phyloP scores from a whole-genome alignment of 2,329 filamentous ascomycete species.

The Canariomyces notabilis region DNA sequence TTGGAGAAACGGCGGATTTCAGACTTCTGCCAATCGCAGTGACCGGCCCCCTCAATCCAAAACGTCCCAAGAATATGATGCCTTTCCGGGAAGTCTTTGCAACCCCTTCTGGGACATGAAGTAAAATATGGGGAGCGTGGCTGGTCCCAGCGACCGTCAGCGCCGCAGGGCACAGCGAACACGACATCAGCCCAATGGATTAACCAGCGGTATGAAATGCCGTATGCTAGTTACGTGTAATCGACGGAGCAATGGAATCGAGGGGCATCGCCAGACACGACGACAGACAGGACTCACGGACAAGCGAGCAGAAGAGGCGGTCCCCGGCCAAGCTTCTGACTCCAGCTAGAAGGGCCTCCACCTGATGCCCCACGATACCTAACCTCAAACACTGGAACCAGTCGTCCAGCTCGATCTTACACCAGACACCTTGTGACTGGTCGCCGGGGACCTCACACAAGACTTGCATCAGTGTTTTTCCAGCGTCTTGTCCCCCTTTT shows the following conservation, averaged over 20 bases:
- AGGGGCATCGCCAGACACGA: too few species aligned
- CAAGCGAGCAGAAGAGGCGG: not conserved
- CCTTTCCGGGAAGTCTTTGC: constrained; percentile 13
- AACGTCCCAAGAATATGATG: constrained; percentile 20
- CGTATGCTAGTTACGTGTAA: too few species aligned
- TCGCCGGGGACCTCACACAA: constrained; percentile 38
- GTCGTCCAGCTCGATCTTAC: constrained; percentile 10
- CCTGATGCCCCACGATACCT: constrained; percentile 22
- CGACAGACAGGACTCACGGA: too few species aligned
- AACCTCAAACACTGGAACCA: constrained; percentile 28
- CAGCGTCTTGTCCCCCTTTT: constrained; percentile 33
- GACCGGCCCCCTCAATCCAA: constrained; percentile 20
- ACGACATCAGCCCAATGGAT: not conserved
- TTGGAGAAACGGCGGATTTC: constrained; percentile 20
- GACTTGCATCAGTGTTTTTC: constrained; percentile 34
- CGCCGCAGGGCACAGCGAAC: constrained; percentile 9
- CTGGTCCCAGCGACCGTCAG: not conserved
- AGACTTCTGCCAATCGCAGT: constrained; percentile 19
- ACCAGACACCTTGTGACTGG: constrained; percentile 21
- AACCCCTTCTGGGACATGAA: constrained; percentile 11
- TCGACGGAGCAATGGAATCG: too few species aligned
- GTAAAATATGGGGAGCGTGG: constrained; percentile 11
- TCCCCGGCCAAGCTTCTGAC: constrained; percentile 20
- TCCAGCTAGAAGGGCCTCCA: constrained; percentile 20
- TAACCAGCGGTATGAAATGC: too few species aligned